Evolutionary conservation across 306 rosid species (phyloP), one percentile per base, ranked within the genome.

Genomic region (Mimosa pudica): DNA sequence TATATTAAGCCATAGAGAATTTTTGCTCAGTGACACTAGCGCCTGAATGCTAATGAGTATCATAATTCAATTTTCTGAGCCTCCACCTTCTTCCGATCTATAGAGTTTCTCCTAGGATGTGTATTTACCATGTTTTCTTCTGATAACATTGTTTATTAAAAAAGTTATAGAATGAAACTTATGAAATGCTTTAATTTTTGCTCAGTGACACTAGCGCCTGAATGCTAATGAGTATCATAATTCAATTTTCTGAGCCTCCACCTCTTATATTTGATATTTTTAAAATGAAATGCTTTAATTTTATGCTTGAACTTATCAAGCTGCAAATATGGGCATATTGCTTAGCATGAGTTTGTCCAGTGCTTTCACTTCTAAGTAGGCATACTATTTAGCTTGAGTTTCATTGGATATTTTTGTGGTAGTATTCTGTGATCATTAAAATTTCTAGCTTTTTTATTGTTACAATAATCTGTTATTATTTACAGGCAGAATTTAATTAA

Each of bases 361-460:
- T 86, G 32, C 47, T 84, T 72, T 86, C 94, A 71, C 96, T 91
- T 82, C 93, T 89, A 87, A 91, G 96, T 87, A 63, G 41, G 41
- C 69, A 14, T 18, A 5, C 0, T 69, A n/a, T n/a, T 69, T 8
- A 24, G 36, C 73, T 20, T 36, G 64, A 74, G 67, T 80, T 71
- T 63, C 41, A 30, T 79, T 62, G 78, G 66, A 73, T 67, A 42
- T 24, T 69, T 46, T 73, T 63, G 44, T 67, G 66, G 58, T 74
- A 63, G 55, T 14, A n/a, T 77, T 71, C 45, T 52, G 71, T 80
- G 66, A 63, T 78, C 33, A 45, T 74, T 74, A 45, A 83, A 46
- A 24, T 36, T 78, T 17, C 1, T 71, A 20, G 0, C 77, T 48
- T 61, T 74, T 62, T 4, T 1, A 20, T 24, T 62, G 8, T 30